Conservation (phyloP, 2,329 filamentous ascomycete genomes). For the Trichoderma pleuroti region DNA sequence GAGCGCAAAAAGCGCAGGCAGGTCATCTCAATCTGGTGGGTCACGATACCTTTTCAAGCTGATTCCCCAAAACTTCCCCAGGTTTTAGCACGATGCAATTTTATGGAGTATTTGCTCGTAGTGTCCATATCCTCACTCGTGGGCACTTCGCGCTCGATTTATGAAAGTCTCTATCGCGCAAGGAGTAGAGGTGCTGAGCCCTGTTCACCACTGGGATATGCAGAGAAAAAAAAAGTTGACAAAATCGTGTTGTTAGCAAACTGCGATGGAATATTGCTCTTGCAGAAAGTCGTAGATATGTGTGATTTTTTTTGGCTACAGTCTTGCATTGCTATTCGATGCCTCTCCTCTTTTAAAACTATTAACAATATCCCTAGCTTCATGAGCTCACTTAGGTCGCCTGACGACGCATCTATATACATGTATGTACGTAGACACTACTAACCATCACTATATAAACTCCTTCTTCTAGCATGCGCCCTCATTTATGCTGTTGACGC, state of each 20-base stretch:
- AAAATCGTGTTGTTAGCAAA: not conserved
- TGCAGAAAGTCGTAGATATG: not conserved
- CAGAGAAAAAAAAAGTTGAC: not conserved
- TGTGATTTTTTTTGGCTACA: not conserved
- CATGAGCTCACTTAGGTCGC: not conserved
- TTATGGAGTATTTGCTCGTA: not conserved
- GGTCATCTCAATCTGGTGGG: not conserved
- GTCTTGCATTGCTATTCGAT: not conserved
- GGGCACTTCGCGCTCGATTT: not conserved
- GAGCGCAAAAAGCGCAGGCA: not conserved
- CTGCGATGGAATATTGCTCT: no score
- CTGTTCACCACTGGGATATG: no score
- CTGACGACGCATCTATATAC: not conserved
- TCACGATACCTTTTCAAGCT: conserved; percentile 27
- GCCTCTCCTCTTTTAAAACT: not conserved
- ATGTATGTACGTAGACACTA: not conserved
- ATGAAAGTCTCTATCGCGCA: not conserved
- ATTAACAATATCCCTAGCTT: not conserved
- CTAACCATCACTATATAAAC: not conserved
- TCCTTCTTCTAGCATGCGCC: not conserved
- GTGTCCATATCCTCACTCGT: not conserved
- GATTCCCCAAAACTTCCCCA: conserved; percentile 35
- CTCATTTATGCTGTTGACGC: not conserved
- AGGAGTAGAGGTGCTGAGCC: not conserved
- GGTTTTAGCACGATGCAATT: conserved; percentile 2